These are phyloP conservation scores for Castanospermum australe DNA, from an alignment of 306 rosid species.

Conservation along the genomic window DNA sequence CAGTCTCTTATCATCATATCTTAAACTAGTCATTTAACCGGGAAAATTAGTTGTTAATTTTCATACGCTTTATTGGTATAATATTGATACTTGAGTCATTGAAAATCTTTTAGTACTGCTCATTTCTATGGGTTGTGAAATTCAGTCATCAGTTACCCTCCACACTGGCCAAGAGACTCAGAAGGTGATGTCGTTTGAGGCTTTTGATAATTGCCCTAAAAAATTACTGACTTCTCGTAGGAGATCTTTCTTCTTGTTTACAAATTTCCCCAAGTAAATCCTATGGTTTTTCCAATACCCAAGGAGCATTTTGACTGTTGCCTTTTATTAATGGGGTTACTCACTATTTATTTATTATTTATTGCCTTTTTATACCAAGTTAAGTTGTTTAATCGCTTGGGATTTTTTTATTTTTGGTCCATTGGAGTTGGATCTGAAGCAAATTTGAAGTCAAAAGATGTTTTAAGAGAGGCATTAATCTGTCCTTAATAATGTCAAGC, in stretches of 20 bases:
- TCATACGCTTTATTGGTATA: not conserved
- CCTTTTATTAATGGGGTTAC: not conserved
- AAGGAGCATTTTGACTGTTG: not conserved
- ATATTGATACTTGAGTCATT: not conserved
- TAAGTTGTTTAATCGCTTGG: not conserved
- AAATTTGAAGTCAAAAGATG: not conserved
- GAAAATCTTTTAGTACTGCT: not conserved
- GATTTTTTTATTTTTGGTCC: not conserved
- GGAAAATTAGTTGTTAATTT: not conserved
- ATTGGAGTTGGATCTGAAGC: not conserved
- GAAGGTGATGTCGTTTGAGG: constrained; percentile 16
- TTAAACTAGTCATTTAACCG: not conserved
- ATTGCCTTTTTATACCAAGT: not conserved
- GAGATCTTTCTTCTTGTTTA: not conserved
- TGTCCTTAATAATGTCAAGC: not conserved
- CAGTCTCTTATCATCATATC: not conserved
- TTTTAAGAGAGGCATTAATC: not conserved
- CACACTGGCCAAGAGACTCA: constrained; percentile 4
- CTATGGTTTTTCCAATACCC: not conserved
- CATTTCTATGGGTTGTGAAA: not conserved
- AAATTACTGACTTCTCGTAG: not conserved
- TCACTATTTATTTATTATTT: not conserved
- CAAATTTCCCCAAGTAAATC: not conserved
- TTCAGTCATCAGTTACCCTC: not conserved
- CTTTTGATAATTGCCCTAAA: not conserved